phyloP scores from a whole-genome alignment of 768 basidiomycete species.

The Cystofilobasidium ferigula region DNA sequence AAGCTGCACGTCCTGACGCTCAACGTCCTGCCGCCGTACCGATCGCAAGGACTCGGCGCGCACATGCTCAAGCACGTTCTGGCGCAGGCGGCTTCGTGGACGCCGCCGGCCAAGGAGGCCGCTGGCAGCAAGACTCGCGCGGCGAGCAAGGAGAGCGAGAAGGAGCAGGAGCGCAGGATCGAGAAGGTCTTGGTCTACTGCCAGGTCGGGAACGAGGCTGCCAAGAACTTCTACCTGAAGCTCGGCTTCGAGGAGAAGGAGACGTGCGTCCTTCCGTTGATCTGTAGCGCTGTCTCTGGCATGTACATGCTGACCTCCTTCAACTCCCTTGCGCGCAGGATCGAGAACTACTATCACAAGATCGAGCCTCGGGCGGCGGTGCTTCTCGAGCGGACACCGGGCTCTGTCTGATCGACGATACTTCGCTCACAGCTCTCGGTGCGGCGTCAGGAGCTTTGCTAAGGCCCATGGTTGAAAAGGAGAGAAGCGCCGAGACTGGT shows the following conservation, averaged over 20 bases:
- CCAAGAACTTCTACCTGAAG: conserved; percentile 19
- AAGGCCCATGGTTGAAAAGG: too few species aligned
- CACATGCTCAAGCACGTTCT: conserved; percentile 23
- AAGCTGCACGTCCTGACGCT: conserved; percentile 27
- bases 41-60: conserved; percentile 20
- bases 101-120: background rate
- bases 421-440: background rate
- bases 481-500: too few species aligned
- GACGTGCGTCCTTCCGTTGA: conserved; percentile 5
- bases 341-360: conserved; percentile 19
- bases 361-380: conserved; percentile 20
- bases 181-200: conserved; percentile 22
- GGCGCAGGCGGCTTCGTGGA: background rate
- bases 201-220: conserved; percentile 24
- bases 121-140: conserved; percentile 2
- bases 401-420: background rate
- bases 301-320: background rate
- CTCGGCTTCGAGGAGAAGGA: conserved; percentile 12
- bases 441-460: too few species aligned
- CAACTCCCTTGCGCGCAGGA: background rate
- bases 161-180: conserved; percentile 3
- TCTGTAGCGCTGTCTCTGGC: background rate
- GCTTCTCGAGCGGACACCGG: background rate
- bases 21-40: conserved; percentile 25
- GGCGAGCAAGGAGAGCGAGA: background rate